Conservation (phyloP, 2,329 filamentous ascomycete genomes). For the Colletotrichum spaethianum region DNA sequence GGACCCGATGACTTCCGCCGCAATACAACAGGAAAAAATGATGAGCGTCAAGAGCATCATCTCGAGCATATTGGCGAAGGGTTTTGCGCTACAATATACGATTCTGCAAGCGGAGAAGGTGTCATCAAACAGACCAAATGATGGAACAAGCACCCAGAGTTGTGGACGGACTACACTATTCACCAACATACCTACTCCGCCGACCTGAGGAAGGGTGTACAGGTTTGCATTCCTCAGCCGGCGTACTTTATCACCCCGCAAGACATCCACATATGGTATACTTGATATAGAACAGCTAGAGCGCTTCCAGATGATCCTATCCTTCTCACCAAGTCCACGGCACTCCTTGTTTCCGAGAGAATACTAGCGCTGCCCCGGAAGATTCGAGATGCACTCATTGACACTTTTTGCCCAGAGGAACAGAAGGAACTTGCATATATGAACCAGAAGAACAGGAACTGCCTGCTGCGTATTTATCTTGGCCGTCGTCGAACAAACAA, state of each 20-base stretch:
- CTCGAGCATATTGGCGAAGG: slow-evolving; percentile 9
- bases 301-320: neutral
- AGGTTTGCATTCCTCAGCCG: neutral
- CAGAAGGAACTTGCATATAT: neutral
- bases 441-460: slow-evolving; percentile 10
- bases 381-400: neutral
- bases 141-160: neutral
- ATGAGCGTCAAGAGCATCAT: neutral
- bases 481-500: slow-evolving; percentile 29
- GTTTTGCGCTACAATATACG: neutral
- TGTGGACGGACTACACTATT: neutral
- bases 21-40: neutral
- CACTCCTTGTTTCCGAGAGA: neutral
- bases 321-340: neutral
- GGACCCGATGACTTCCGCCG: neutral
- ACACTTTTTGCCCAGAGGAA: neutral
- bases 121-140: slow-evolving; percentile 16
- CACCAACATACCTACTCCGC: neutral
- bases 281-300: neutral
- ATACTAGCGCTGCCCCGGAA: neutral
- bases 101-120: neutral
- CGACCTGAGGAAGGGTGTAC: neutral
- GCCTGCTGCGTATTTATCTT: slow-evolving; percentile 41
- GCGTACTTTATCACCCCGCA: neutral
- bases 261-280: neutral